Base-by-base conservation (phyloP, 164 flowering plant genomes). In the Piper betle region DNA sequence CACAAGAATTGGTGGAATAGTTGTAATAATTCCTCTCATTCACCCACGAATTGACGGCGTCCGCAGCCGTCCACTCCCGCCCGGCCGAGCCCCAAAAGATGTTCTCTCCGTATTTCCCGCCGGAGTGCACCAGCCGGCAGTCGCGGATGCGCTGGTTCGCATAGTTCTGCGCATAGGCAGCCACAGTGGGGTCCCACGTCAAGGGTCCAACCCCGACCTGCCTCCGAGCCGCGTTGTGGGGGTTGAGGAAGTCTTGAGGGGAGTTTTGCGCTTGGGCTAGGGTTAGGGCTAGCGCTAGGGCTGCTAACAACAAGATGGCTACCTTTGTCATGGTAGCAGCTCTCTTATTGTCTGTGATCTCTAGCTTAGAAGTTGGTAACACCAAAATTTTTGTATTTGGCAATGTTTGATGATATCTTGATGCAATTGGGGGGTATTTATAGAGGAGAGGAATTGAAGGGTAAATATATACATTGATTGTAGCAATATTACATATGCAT, bases 101-200 rank as follows among this genome's bases (percentile, higher is more conserved):
- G 71, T 80, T 82, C 78, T 82, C 87, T 0, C 87, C 87, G 64
- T 73, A 77, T 0, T 43, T 62, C 2, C 71, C 69, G 0, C 18
- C 1, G 1, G 82, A 77, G 63, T 82, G 86, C n/a, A 55, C 10
- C 66, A 76, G 60, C 39, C 53, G 9, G 78, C 87, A 82, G 57
- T 78, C 80, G 7, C 0, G 3, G 4, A 16, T 39, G 9, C 79
- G 74, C 55, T 64, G 18, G 8, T 0, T 0, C 2, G 74, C 81
- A 61, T 63, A 80, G 0, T 66, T 41, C 0, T 62, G 63, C 1
- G 87, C 82, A 61, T 50, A 70, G 7, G 55, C 60, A 0, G 78
- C 53, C 7, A 60, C 15, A 19, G 18, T 25, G 52, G 41, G 52
- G 63, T 48, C 52, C 63, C 63, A 60, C 12, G 20, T 16, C 9